Percentiles rank a stretch among this genome's conserved stretches.
Evolutionary conservation across 208 protist species (phyloP).

Genomic region (Phytomonas francai): DNA sequence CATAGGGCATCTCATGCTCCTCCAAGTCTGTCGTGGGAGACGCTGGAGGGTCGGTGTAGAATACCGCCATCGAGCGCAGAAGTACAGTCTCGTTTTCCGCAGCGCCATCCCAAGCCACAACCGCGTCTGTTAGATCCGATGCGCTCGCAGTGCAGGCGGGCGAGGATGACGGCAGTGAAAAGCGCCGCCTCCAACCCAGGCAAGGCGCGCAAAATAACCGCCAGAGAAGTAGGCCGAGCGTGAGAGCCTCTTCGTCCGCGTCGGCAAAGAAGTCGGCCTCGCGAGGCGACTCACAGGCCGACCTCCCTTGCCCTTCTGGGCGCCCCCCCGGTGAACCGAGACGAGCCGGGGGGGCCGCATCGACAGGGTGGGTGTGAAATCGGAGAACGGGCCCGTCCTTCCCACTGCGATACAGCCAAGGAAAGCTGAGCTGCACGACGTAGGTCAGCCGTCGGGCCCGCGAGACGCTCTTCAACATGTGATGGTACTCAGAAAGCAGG

Average conservation of each 20-base stretch:
- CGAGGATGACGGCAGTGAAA: background rate
- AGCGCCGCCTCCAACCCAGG: conserved; percentile 13
- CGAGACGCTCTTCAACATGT: conserved; percentile 23
- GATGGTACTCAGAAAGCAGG: conserved; percentile 25
- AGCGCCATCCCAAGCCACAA: background rate
- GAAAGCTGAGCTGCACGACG: conserved; percentile 22
- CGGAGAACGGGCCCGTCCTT: conserved; percentile 10
- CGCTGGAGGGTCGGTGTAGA: conserved; percentile 21
- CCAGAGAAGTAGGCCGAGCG: conserved; percentile 39
- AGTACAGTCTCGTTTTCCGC: conserved; percentile 17
- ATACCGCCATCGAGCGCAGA: conserved; percentile 15
- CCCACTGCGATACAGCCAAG: conserved; percentile 18
- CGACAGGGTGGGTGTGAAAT: conserved; percentile 22
- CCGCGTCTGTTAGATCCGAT: background rate
- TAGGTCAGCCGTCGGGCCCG: conserved; percentile 18
- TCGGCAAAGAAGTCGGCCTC: background rate
- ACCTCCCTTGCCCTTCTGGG: background rate
- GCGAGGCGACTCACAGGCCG: background rate
- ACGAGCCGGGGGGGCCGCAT: conserved; percentile 15
- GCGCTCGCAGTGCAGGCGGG: background rate
- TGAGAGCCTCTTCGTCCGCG: conserved; percentile 14
- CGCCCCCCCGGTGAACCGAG: background rate
- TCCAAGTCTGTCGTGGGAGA: conserved; percentile 15
- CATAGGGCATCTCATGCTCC: conserved; percentile 14
- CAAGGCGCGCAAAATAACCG: conserved; percentile 25